Base-by-base conservation (phyloP, 1,284 basidiomycete species). In the Pseudozyma pruni region DNA sequence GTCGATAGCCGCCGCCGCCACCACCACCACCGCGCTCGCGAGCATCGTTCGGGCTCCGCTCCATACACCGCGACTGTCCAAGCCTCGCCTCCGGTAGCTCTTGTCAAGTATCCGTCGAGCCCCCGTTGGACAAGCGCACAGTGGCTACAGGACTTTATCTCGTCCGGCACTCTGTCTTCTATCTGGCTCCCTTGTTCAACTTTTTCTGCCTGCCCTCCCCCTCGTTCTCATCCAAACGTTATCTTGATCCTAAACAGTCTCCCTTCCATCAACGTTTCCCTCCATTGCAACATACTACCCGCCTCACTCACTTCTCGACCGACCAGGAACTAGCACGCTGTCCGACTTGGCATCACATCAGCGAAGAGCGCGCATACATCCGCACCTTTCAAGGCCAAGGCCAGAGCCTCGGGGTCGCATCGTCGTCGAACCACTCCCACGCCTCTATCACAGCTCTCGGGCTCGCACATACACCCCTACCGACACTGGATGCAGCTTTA, bases 401-500 rank as follows among this genome's bases (percentile, higher is more conserved):
- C n/a, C n/a, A 29, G 27, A 29, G 27, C 27, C 27, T 29, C n/a
- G n/a, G n/a, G n/a, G n/a, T n/a, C n/a, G n/a, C n/a, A n/a, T n/a
- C n/a, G n/a, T n/a, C n/a, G n/a, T 29, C 27, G 11, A 29, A 29
- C 27, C 7, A 6, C 7, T 11, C 11, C 27, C 11, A 29, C 27
- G 27, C 7, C 27, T 7, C 11, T 11, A 29, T 6, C 27, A 29
- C 27, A 6, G 27, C 27, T 29, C 27, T 29, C 27, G 11, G 11
- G 6, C 6, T 29, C 27, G 27, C 11, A 6, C 27, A 11, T 29
- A 6, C 7, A 29, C 27, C 7, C 27, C 11, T 29, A 14, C n/a
- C 40, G 20, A 34, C 42, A 38, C 51, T 40, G 50, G 34, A 60
- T 61, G 58, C 40, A 42, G 37, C 32, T 11, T 32, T 33, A 23